These are phyloP conservation scores for Myriosclerotinia scirpicola DNA, from an alignment of 2,329 filamentous ascomycete species.

Conservation along the genomic window DNA sequence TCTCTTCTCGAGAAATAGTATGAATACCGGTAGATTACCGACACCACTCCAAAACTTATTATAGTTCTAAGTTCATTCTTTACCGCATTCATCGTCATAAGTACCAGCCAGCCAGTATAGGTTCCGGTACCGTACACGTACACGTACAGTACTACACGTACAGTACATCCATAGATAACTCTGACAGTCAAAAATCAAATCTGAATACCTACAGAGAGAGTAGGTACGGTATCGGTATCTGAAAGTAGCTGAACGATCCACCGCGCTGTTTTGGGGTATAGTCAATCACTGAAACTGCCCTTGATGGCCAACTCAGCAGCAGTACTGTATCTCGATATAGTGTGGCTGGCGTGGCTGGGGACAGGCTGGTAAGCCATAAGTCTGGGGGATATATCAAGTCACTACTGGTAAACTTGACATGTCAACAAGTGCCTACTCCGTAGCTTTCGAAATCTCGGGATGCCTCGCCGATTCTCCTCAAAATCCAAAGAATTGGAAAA, in stretches of 20 bases:
- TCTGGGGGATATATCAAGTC: neutral
- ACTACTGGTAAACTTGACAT: too few relatives aligned
- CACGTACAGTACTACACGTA: too few relatives aligned
- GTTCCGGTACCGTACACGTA: too few relatives aligned
- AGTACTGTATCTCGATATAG: neutral
- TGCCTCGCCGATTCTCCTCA: neutral
- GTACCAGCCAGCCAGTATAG: too few relatives aligned
- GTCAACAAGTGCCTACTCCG: too few relatives aligned
- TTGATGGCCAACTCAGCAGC: neutral
- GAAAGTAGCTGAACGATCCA: neutral
- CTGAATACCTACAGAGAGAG: too few relatives aligned
- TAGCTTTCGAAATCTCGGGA: too few relatives aligned
- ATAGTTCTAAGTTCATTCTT: neutral
- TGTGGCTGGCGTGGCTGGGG: neutral
- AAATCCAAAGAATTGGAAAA: neutral
- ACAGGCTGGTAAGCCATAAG: neutral
- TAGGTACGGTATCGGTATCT: neutral
- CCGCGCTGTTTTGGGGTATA: neutral
- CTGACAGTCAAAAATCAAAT: too few relatives aligned
- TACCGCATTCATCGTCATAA: neutral
- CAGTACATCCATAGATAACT: too few relatives aligned
- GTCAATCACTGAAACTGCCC: too few relatives aligned
- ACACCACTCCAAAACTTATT: too few relatives aligned
- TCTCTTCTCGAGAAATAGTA: neutral
- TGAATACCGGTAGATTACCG: neutral